phyloP scores from a whole-genome alignment of 495 filamentous ascomycete species.

The Cryomyces minteri region DNA sequence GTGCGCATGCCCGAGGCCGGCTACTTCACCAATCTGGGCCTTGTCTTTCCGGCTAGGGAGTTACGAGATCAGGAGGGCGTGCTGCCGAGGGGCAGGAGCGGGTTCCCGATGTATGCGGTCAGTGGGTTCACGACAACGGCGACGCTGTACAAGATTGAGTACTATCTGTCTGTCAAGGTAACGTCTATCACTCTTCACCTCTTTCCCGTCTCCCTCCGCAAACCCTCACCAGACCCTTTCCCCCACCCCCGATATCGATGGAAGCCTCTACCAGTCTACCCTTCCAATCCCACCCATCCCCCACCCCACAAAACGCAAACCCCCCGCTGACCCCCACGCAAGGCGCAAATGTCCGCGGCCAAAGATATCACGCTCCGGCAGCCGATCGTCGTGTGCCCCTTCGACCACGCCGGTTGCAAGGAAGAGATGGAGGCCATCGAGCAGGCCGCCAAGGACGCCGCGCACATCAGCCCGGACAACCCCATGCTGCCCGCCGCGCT shows the following conservation, averaged over 20 bases:
- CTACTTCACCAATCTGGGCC: constrained; percentile 75
- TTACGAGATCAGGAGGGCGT: constrained; percentile 75
- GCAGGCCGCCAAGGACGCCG: constrained; percentile 81
- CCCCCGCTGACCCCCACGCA: not conserved
- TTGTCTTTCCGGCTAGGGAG: constrained; percentile 86
- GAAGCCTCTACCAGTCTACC: too few relatives aligned
- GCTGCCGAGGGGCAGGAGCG: constrained; percentile 63
- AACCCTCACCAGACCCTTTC: not conserved
- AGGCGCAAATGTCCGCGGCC: constrained; percentile 85
- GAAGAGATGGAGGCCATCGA: constrained; percentile 98
- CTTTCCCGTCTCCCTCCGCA: too few relatives aligned
- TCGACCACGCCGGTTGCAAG: constrained; percentile 88
- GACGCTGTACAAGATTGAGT: constrained; percentile 94
- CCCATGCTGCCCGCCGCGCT: constrained; percentile 68
- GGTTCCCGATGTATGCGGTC: constrained; percentile 78
- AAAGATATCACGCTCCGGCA: constrained; percentile 81
- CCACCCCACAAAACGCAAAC: too few relatives aligned
- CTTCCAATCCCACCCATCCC: too few relatives aligned
- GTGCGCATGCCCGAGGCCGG: constrained; percentile 73
- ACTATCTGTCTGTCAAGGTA: constrained; percentile 88
- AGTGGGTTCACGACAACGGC: constrained; percentile 86
- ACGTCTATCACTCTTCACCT: constrained; percentile 5
- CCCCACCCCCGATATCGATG: too few relatives aligned
- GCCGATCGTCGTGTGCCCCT: constrained; percentile 88
- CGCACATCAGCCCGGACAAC: constrained; percentile 69